Conservation (phyloP, 106 monocot genomes). For the Chionographis japonica region DNA sequence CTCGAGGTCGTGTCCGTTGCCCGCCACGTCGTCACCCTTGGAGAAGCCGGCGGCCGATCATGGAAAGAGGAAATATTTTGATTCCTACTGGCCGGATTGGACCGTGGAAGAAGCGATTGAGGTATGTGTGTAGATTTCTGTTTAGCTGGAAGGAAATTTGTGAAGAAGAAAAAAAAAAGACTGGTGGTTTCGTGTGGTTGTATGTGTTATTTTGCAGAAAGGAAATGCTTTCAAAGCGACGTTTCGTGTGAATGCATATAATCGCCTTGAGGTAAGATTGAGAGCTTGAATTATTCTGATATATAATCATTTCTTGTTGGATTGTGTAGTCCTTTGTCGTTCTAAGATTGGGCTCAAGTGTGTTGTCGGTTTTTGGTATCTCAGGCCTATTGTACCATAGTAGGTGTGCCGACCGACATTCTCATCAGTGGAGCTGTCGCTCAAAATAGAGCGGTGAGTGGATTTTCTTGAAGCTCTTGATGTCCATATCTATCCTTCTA, state of each 20-base stretch:
- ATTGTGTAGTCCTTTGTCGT: not conserved
- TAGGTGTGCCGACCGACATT: slow-evolving; percentile 67
- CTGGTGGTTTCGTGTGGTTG: not conserved
- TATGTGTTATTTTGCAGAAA: slow-evolving; percentile 37
- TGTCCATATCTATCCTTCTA: no score
- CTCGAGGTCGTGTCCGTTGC: slow-evolving; percentile 30
- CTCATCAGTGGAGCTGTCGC: slow-evolving; percentile 58
- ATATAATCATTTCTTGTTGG: not conserved
- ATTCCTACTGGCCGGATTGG: slow-evolving; percentile 58
- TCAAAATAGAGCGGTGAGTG: slow-evolving; percentile 85
- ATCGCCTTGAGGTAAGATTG: slow-evolving; percentile 46
- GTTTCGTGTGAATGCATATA: slow-evolving; percentile 85
- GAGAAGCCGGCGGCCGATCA: not conserved
- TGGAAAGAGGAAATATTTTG: slow-evolving; percentile 32
- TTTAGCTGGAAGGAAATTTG: not conserved
- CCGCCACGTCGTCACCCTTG: slow-evolving; percentile 3
- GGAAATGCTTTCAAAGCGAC: slow-evolving; percentile 67
- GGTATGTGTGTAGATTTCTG: slow-evolving; percentile 18
- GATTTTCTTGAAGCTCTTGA: not conserved
- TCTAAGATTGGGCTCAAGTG: not conserved
- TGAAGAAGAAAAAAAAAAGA: not conserved
- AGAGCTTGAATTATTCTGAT: not conserved
- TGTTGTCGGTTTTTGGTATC: slow-evolving; percentile 4
- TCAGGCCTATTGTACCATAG: slow-evolving; percentile 86
- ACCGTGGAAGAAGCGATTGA: slow-evolving; percentile 55